Conservation (phyloP, 2,329 filamentous ascomycete species). For the Drechslerella stenobrocha region DNA sequence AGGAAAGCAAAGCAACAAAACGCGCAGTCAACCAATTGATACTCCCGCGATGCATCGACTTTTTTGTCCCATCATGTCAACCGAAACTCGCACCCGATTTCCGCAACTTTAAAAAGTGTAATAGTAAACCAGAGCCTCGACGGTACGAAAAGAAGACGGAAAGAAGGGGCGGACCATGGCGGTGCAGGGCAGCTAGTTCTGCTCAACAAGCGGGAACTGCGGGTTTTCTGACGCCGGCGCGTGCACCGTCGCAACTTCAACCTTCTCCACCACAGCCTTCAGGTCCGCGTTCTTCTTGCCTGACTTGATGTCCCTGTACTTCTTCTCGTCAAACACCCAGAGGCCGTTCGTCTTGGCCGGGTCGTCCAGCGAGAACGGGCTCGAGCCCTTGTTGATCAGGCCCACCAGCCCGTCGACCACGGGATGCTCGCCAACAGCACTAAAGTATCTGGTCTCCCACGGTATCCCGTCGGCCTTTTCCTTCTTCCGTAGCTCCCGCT, state of each 20-base stretch:
- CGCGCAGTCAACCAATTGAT: too few relatives aligned
- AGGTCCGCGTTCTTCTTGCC: conserved; percentile 22
- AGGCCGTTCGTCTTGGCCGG: conserved; percentile 69
- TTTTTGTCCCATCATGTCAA: too few relatives aligned
- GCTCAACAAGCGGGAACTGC: conserved; percentile 29
- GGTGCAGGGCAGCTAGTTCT: neutral
- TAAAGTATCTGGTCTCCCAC: conserved; percentile 88
- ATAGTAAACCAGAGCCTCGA: neutral
- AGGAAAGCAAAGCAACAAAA: too few relatives aligned
- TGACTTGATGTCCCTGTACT: conserved; percentile 45
- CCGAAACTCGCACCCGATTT: neutral
- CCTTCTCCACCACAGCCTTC: conserved; percentile 22
- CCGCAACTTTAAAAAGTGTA: neutral
- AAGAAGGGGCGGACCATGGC: neutral
- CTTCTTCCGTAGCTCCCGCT: conserved; percentile 73
- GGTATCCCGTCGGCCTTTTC: conserved; percentile 73
- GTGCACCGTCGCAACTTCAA: conserved; percentile 29
- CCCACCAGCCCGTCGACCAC: conserved; percentile 58
- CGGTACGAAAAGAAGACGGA: neutral
- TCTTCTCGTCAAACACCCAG: conserved; percentile 67
- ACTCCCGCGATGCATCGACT: neutral
- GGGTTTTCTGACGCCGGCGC: conserved; percentile 10
- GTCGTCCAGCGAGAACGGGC: conserved; percentile 59
- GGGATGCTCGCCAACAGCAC: conserved; percentile 59
- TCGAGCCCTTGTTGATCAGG: conserved; percentile 53